Evolutionary conservation across 176 grass and related monocot species (phyloP), one percentile per base, ranked within the genome.

Genomic region (Oropetium thomaeum): DNA sequence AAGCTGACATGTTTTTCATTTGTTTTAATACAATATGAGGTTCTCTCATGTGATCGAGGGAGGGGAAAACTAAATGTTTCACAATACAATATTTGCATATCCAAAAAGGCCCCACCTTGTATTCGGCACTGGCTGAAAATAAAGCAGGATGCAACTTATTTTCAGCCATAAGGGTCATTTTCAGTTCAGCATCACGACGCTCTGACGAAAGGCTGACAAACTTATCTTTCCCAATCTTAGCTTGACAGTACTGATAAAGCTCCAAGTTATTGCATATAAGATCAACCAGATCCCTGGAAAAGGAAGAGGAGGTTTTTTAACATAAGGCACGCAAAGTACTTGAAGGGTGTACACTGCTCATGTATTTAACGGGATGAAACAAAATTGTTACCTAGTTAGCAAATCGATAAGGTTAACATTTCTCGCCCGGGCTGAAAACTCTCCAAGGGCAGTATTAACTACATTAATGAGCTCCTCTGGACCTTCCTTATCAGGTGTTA

Each of bases 61-160:
- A 19, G 9, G 25, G 23, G 25, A 54, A 10, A 23, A 1, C 20
- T 73, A n/a, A 23, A 74, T 43, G 13, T 69, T 74, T 63, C 28
- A 31, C 55, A 33, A 70, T 35, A 82, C 69, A 69, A 27, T 0
- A 59, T 52, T 42, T 60, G 15, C 35, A 15, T 57, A 58, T 58
- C 27, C 12, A 30, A 28, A 31, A 30, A 60, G 27, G 27, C 25
- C 54, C 76, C 70, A 99, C 96, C 92, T 92, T 92, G 85, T 99
- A 90, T 84, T 99, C 96, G 57, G 92, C 68, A 65, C 58, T 69
- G 25, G 47, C 34, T 17, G 96, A 99, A 70, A 89, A 86, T 68
- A 99, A 86, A 88, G 89, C 92, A 19, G 92, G 96, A 72, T 99
- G 96, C 68, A 99, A 79, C 65, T 92, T 99, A 73, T 86, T 92